These are phyloP conservation scores for Parathielavia hyrcaniae DNA, from an alignment of 495 filamentous ascomycete species.

Conservation along the genomic window DNA sequence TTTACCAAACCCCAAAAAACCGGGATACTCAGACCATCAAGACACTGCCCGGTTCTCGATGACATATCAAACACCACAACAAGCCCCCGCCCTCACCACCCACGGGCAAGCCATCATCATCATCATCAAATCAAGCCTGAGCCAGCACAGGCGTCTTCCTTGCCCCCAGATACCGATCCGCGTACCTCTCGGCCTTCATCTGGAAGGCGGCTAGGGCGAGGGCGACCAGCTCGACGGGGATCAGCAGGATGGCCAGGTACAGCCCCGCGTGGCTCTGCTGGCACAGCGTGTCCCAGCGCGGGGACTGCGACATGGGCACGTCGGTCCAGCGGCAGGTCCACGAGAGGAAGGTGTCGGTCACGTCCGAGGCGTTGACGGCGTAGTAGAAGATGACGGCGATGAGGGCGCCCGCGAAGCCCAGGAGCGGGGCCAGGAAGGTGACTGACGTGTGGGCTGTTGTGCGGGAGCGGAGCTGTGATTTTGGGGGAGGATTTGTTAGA, in stretches of 20 bases:
- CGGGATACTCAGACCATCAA: too few species aligned
- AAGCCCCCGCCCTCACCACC: too few species aligned
- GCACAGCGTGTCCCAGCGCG: constrained; percentile 47
- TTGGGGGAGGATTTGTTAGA: background rate
- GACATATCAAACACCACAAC: too few species aligned
- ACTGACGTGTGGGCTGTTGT: constrained; percentile 34
- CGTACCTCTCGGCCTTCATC: constrained; percentile 37
- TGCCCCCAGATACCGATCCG: constrained; percentile 21
- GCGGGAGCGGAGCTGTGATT: constrained; percentile 40
- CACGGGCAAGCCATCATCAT: too few species aligned
- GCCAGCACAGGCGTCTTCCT: constrained; percentile 22
- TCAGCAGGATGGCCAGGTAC: constrained; percentile 46
- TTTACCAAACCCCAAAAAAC: background rate
- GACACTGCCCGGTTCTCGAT: too few species aligned
- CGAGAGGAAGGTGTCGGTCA: constrained; percentile 44
- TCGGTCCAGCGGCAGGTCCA: constrained; percentile 51
- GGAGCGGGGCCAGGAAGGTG: constrained; percentile 36
- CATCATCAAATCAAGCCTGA: too few species aligned
- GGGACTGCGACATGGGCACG: constrained; percentile 41
- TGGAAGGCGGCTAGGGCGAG: constrained; percentile 39
- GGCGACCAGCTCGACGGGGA: constrained; percentile 45
- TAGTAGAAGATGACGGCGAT: constrained; percentile 51
- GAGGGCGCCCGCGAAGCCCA: constrained; percentile 43
- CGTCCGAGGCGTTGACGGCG: constrained; percentile 44
- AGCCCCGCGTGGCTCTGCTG: constrained; percentile 44